These are phyloP conservation scores for Tulasnella sp. DNA, from an alignment of 768 basidiomycete genomes.

Conservation along the genomic window DNA sequence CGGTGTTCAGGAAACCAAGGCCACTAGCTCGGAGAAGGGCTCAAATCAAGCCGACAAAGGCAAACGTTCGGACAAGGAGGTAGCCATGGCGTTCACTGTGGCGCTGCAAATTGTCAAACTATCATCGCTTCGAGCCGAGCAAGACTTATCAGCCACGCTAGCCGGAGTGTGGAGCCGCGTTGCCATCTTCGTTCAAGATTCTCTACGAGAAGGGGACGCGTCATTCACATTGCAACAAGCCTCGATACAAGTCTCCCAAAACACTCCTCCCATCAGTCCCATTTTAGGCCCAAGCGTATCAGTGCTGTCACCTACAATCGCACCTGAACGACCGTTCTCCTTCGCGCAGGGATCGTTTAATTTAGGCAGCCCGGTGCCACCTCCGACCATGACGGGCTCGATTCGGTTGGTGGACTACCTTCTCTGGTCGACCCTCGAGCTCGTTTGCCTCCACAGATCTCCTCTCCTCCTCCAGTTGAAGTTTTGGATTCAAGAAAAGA, in stretches of 20 bases:
- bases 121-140: conserved; percentile 53
- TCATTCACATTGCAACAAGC: conserved; percentile 34
- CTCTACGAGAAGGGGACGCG: conserved; percentile 53
- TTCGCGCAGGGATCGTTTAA: neutral
- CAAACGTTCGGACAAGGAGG: neutral
- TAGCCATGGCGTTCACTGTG: conserved; percentile 33
- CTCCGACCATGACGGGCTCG: neutral
- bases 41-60: neutral
- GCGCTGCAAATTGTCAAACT: conserved; percentile 62
- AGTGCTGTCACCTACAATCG: neutral
- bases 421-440: conserved; percentile 63
- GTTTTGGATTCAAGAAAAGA: conserved; percentile 56
- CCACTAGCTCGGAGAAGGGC: neutral
- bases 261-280: conserved; percentile 27
- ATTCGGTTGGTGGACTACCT: conserved; percentile 60
- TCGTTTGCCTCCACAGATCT: conserved; percentile 52
- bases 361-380: neutral
- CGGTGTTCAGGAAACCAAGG: neutral
- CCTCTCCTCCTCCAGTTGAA: conserved; percentile 62
- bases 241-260: conserved; percentile 41
- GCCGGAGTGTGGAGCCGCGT: conserved; percentile 59
- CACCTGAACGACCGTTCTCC: conserved; percentile 8
- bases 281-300: neutral
- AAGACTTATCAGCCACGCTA: conserved; percentile 47
- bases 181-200: conserved; percentile 43